These are phyloP conservation scores for Hyaloscypha bicolor DNA, from an alignment of 495 filamentous ascomycete species.

Conservation along the genomic window DNA sequence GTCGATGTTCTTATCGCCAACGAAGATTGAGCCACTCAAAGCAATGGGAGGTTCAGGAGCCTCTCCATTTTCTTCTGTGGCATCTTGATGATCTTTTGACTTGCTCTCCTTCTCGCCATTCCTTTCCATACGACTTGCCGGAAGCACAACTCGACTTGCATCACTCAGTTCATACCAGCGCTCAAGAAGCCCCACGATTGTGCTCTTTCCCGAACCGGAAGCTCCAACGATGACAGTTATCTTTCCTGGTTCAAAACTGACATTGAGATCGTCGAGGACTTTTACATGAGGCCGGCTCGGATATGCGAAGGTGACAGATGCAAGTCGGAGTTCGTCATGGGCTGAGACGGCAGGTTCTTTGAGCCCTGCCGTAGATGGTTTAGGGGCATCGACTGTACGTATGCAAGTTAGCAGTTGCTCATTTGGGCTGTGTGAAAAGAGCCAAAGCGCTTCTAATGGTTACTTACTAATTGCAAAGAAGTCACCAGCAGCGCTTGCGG, in stretches of 20 bases:
- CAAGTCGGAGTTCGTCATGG: neutral
- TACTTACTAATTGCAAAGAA: neutral
- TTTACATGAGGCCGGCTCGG: neutral
- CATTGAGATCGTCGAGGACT: neutral
- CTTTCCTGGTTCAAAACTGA: slow-evolving; percentile 66
- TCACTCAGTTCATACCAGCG: neutral
- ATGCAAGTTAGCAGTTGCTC: too few species aligned
- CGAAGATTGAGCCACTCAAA: too few species aligned
- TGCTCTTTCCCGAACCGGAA: slow-evolving; percentile 86
- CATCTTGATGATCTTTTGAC: too few species aligned
- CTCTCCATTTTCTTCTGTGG: too few species aligned
- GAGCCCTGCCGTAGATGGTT: neutral
- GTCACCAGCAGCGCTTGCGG: slow-evolving; percentile 52
- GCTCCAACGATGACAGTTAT: slow-evolving; percentile 84
- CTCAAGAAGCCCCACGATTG: slow-evolving; percentile 72
- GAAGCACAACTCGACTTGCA: too few species aligned
- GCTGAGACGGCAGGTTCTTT: neutral
- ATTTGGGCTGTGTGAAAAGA: slow-evolving; percentile 2
- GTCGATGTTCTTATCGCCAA: slow-evolving; percentile 51
- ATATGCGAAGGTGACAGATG: neutral
- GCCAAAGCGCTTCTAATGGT: too few species aligned
- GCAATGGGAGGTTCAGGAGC: too few species aligned
- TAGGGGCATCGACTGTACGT: slow-evolving; percentile 21
- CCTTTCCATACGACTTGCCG: too few species aligned
- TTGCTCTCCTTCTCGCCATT: too few species aligned